Base-by-base conservation (phyloP, 2,329 filamentous ascomycete species). In the Colletotrichum tamarilloi region DNA sequence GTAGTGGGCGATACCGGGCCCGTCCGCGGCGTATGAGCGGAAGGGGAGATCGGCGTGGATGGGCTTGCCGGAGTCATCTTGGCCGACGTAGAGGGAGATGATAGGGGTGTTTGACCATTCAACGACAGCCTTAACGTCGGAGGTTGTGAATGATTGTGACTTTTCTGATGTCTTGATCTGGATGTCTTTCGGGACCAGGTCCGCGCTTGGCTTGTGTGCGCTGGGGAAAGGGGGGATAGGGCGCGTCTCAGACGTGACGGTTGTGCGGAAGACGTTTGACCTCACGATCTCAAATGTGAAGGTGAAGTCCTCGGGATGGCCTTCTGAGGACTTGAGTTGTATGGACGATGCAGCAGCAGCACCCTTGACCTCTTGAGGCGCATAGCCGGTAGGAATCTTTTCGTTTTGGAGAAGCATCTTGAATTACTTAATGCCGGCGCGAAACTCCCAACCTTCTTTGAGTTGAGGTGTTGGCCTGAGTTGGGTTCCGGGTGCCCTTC, bases 141-240 rank as follows among this genome's bases (percentile, higher is more conserved):
- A 80, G 11, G 82, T 81, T 1, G 80, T 79, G 6, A 78, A 78
- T 1, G 80, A 75, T 5, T 82, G 75, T 5, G 77, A 74, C 19
- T 78, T 75, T 2, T 80, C 75, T 2, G 88, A 76, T 12, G 84
- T 67, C 0, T 70, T 75, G 42, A 75, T 62, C 16, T 79, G 74
- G 42, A 72, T 58, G 11, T 72, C 69, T 11, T 35, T 59, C 4
- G 69, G 69, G 7, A 42, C 46, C 24, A 66, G 24, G 19, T 42
- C 69, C 5, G 42, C 1, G 16, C 52, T 35, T 1, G 87, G 87
- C n/a, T 84, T 84, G 8, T 80, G 80, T 5, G 89, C 85, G 67
- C 90, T 92, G 8, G 92, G 92, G 77, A 90, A 90, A 1, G 92
- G 92, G 32, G 92, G 91, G 2, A 93, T 79, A 7, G 89, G 89